Percentiles rank a stretch among this genome's conserved stretches.
Evolutionary conservation across 2,329 filamentous ascomycete genomes (phyloP).

Genomic region (Fusarium sp.): DNA sequence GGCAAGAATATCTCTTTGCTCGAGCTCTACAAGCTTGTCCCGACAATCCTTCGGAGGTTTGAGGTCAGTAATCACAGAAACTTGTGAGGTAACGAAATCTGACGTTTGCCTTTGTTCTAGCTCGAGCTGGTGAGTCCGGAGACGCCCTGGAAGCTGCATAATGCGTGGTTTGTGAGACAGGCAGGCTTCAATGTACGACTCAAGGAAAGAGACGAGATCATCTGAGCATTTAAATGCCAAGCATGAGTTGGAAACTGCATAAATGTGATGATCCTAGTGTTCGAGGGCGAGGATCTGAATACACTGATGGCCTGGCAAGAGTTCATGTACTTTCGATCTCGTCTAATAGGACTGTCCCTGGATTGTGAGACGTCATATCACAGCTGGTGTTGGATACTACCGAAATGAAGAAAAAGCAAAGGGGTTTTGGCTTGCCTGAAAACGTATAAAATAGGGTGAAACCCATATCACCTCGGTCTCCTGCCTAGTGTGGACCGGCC

Average conservation of each 20-base stretch:
- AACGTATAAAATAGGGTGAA: neutral
- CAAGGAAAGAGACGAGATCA: conserved; percentile 1
- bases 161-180: conserved; percentile 72
- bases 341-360: neutral
- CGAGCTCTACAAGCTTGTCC: conserved; percentile 72
- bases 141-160: conserved; percentile 67
- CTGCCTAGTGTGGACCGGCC: neutral
- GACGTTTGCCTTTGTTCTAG: conserved; percentile 47
- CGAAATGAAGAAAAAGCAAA: neutral
- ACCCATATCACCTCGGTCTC: neutral
- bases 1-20: conserved; percentile 73
- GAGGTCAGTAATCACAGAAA: conserved; percentile 3
- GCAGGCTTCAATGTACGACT: conserved; percentile 59
- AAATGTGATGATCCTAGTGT: neutral
- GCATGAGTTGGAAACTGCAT: neutral
- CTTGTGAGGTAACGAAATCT: neutral
- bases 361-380: neutral
- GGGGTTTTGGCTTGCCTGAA: neutral
- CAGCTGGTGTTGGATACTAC: too few species aligned
- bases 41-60: conserved; percentile 41
- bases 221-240: neutral
- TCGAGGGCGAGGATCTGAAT: neutral
- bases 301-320: neutral
- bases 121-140: conserved; percentile 63
- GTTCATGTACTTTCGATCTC: neutral